Evolutionary conservation across 2,329 filamentous ascomycete species (phyloP), one percentile per base, ranked within the genome.

Genomic region (Fusarium pseudograminearum): DNA sequence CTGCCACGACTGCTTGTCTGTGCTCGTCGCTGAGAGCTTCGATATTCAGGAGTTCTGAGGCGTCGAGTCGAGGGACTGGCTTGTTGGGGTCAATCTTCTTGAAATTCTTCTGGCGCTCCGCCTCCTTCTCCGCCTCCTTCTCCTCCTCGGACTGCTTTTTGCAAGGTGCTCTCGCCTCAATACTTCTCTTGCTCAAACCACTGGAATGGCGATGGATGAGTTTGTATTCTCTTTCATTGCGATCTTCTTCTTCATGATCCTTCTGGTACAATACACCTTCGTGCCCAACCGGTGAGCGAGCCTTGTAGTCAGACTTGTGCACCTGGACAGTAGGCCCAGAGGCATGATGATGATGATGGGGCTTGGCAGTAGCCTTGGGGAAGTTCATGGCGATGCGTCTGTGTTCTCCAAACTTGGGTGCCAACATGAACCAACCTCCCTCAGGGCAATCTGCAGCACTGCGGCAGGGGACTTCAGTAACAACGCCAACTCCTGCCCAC

Each of bases 11-110:
- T 5, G 14, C 44, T 40, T 48, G 16, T 40, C 45, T 24, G 50
- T 40, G 36, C 51, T 30, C 18, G 7, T 26, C 11, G 4, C 33
- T 40, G 15, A 64, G 44, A 8, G 28, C 30, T 34, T 64, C 61
- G 4, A 64, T 44, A 18, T 65, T 64, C n/a, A 58, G 15, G 22
- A 64, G 40, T 7, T 64, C 59, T 20, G 18, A 11, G n/a, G 46
- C 40, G 5, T 11, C 61, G 33, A 64, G 59, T 22, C 40, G 50
- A 24, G 59, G 59, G 15, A 50, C 44, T 22, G 53, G 36, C 12
- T 40, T 34, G 18, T 61, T 58, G n/a, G 58, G 53, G 15, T 50
- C 47, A 20, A 24, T 16, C 18, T 44, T 58, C 30, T 30, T 28
- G 14, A 9, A 28, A 28, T 28, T 28, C 26, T 28, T 28, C 26